These are phyloP conservation scores for Sclerotinia subarctica DNA, from an alignment of 2,329 filamentous ascomycete genomes.

Conservation along the genomic window DNA sequence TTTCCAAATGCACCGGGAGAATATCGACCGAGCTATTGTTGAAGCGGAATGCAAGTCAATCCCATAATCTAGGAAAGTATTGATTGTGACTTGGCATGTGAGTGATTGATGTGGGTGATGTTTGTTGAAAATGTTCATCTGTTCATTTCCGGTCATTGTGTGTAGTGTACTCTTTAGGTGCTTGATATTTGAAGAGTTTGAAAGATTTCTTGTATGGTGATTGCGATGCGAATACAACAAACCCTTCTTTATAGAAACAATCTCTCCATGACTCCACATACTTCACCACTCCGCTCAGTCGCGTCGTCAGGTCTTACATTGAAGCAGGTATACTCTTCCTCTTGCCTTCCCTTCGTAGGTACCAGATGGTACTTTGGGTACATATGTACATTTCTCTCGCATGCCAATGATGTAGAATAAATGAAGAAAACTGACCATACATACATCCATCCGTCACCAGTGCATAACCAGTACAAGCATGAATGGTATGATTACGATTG, in stretches of 20 bases:
- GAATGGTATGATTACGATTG: no score
- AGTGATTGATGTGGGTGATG: not conserved
- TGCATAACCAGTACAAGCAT: not conserved
- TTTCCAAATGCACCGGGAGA: slow-evolving; percentile 14
- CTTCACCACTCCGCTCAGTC: not conserved
- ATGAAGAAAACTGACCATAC: not conserved
- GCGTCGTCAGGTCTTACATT: not conserved
- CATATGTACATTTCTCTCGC: not conserved
- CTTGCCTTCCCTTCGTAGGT: not conserved
- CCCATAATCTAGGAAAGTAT: not conserved
- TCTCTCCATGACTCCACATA: not conserved
- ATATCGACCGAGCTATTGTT: slow-evolving; percentile 18
- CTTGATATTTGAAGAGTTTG: not conserved
- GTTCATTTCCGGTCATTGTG: not conserved
- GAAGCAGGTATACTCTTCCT: not conserved
- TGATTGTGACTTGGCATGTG: not conserved
- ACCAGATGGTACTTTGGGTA: not conserved
- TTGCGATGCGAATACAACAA: not conserved
- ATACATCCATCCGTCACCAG: not conserved
- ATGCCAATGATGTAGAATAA: not conserved
- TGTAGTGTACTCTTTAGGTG: not conserved
- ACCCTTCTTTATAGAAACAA: no score
- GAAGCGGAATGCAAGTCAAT: not conserved
- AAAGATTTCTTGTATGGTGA: not conserved
- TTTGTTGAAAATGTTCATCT: not conserved